Percentiles rank a stretch among this genome's conserved stretches.
Conservation (phyloP, 495 filamentous ascomycete genomes). For the Viridothelium virens region DNA sequence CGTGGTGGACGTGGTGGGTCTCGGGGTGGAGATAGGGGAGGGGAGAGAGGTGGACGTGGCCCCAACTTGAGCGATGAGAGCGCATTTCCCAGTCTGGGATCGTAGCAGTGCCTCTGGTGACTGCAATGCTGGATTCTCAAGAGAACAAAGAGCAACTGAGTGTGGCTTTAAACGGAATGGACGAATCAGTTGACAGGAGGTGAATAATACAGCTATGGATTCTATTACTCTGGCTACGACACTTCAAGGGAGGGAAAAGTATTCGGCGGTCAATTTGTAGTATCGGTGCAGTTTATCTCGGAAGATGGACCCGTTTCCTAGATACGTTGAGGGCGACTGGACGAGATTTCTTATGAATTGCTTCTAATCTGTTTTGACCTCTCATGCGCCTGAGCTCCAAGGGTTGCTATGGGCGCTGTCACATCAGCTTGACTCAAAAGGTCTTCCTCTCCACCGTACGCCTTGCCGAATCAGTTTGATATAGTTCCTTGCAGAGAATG, state of each 20-base stretch:
- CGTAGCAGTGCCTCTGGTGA: background rate
- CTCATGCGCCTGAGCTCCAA: too few relatives aligned
- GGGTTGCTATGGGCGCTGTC: too few relatives aligned
- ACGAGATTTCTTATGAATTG: too few relatives aligned
- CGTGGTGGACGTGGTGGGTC: conserved; percentile 33
- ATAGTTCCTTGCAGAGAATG: too few relatives aligned
- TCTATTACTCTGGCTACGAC: background rate
- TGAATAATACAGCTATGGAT: background rate
- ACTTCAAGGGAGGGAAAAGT: background rate
- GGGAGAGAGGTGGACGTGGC: background rate
- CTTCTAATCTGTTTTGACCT: too few relatives aligned
- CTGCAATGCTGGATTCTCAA: background rate
- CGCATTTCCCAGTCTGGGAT: conserved; percentile 68
- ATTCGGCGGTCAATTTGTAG: background rate
- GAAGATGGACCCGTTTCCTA: too few relatives aligned
- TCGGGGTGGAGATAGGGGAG: conserved; percentile 22
- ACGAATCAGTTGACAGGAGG: background rate
- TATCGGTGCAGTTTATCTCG: background rate
- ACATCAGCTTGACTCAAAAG: too few relatives aligned
- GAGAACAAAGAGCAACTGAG: background rate
- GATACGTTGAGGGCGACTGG: too few relatives aligned
- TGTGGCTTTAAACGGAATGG: background rate
- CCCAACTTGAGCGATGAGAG: conserved; percentile 41
- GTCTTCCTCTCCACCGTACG: too few relatives aligned
- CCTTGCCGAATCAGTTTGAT: too few relatives aligned